A percentile compares a stretch with the other conserved stretches of the same genome.
Conservation (phyloP, 2,329 filamentous ascomycete genomes). For the Byssothecium circinans region DNA sequence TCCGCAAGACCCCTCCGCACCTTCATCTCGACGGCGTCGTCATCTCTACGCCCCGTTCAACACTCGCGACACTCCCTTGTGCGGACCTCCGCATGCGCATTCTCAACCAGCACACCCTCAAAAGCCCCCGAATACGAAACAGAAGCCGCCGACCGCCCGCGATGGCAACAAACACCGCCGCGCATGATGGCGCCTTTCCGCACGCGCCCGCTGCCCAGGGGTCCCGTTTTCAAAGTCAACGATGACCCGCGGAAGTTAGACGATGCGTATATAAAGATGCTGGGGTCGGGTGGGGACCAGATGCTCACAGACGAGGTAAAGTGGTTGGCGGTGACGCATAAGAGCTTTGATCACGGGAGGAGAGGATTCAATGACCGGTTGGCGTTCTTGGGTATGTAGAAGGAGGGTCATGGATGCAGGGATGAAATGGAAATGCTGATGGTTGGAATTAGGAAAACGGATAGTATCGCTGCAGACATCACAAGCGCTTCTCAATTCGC, state of each 20-base stretch:
- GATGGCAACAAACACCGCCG: slow-evolving; percentile 55
- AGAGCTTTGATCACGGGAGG: slow-evolving; percentile 94
- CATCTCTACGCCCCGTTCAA: slow-evolving; percentile 29
- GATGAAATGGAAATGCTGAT: slow-evolving; percentile 15
- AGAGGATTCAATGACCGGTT: slow-evolving; percentile 93
- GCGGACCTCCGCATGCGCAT: slow-evolving; percentile 42
- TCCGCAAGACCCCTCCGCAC: slow-evolving; percentile 49
- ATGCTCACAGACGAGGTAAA: slow-evolving; percentile 88
- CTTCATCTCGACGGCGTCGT: slow-evolving; percentile 29
- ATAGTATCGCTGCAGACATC: slow-evolving; percentile 67
- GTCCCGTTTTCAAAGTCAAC: slow-evolving; percentile 70
- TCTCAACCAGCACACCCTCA: slow-evolving; percentile 30
- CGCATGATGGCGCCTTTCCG: slow-evolving; percentile 54
- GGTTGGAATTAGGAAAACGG: slow-evolving; percentile 57
- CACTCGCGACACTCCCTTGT: slow-evolving; percentile 26
- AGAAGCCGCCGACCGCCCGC: slow-evolving; percentile 41
- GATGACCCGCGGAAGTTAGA: slow-evolving; percentile 73
- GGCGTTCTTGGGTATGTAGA: slow-evolving; percentile 74
- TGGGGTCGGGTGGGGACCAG: slow-evolving; percentile 72
- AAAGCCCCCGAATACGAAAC: slow-evolving; percentile 33
- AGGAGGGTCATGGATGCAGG: not conserved
- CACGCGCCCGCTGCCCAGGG: slow-evolving; percentile 59
- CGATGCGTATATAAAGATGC: slow-evolving; percentile 72
- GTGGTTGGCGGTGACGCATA: slow-evolving; percentile 96
- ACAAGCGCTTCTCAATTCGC: slow-evolving; percentile 59